A percentile compares a stretch with the other conserved stretches of the same genome.
These are phyloP conservation scores for Rhododendron henanense DNA, from an alignment of 148 eudicot genomes.

Conservation along the genomic window DNA sequence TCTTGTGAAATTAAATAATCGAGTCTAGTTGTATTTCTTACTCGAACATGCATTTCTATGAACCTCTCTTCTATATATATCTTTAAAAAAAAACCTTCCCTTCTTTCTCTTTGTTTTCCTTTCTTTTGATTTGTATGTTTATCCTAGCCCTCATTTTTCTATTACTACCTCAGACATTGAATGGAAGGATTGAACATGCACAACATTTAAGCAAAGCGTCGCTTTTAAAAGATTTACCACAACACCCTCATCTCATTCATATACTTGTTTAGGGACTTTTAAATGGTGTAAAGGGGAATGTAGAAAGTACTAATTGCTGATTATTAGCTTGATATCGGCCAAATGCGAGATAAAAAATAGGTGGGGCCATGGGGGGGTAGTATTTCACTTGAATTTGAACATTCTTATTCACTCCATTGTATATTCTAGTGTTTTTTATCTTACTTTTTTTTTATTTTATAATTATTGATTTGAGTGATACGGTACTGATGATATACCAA, in stretches of 20 bases:
- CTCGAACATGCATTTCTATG: neutral
- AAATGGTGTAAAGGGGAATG: neutral
- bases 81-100: neutral
- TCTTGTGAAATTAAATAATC: neutral
- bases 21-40: neutral
- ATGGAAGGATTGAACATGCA: neutral
- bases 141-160: neutral
- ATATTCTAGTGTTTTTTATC: neutral
- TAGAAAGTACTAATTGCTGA: neutral
- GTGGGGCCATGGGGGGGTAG: neutral
- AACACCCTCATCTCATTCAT: neutral
- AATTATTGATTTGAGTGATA: neutral
- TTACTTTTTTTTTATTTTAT: neutral
- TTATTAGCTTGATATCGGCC: neutral
- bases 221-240: neutral
- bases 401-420: neutral
- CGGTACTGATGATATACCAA: neutral
- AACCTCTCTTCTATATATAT: neutral
- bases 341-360: neutral
- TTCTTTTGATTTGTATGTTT: neutral
- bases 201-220: neutral
- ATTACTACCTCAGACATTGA: neutral
- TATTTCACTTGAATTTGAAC: neutral
- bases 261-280: neutral
- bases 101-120: neutral